Evolutionary conservation across 805 yeast genomes (phyloP).

Genomic region (Kodamaea leandrae): DNA sequence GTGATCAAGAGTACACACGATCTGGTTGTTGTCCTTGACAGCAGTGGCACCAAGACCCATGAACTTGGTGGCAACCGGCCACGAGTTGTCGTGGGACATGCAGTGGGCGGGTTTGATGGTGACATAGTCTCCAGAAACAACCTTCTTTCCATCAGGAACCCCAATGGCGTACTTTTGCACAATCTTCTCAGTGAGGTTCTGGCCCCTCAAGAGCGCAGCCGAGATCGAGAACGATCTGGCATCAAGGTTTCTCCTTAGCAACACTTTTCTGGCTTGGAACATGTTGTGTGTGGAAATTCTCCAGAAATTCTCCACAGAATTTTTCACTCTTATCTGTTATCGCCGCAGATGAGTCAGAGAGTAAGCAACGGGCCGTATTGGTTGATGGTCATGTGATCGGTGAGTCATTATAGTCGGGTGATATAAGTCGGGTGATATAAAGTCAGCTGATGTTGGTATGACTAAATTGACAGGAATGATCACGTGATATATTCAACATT

Average conservation of each 20-base stretch:
- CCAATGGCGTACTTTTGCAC: slow-evolving; percentile 93
- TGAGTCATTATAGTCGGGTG: too few relatives aligned
- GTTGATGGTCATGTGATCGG: slow-evolving; percentile 4
- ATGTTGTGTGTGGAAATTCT: not conserved
- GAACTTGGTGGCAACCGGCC: slow-evolving; percentile 98
- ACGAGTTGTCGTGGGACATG: slow-evolving; percentile 98
- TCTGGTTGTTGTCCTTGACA: slow-evolving; percentile 82
- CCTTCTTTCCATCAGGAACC: slow-evolving; percentile 68
- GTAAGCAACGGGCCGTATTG: slow-evolving; percentile 4
- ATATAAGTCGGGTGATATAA: slow-evolving; percentile 1
- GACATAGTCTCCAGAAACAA: slow-evolving; percentile 90
- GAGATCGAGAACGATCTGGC: slow-evolving; percentile 20
- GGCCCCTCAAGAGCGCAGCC: slow-evolving; percentile 42
- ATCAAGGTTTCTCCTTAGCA: not conserved
- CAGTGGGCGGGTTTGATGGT: slow-evolving; percentile 94
- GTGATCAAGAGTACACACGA: slow-evolving; percentile 95
- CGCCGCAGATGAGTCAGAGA: slow-evolving; percentile 10
- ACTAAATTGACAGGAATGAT: too few relatives aligned
- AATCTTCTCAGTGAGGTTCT: slow-evolving; percentile 92
- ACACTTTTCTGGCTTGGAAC: slow-evolving; percentile 4
- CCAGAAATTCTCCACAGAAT: not conserved
- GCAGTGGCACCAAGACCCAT: slow-evolving; percentile 88
- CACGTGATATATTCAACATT: too few relatives aligned
- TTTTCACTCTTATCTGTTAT: slow-evolving; percentile 1
- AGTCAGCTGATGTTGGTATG: too few relatives aligned